Percentiles rank a stretch among this genome's conserved stretches.
These are phyloP conservation scores for Boeremia lycopersici DNA, from an alignment of 2,329 filamentous ascomycete genomes.

Conservation along the genomic window DNA sequence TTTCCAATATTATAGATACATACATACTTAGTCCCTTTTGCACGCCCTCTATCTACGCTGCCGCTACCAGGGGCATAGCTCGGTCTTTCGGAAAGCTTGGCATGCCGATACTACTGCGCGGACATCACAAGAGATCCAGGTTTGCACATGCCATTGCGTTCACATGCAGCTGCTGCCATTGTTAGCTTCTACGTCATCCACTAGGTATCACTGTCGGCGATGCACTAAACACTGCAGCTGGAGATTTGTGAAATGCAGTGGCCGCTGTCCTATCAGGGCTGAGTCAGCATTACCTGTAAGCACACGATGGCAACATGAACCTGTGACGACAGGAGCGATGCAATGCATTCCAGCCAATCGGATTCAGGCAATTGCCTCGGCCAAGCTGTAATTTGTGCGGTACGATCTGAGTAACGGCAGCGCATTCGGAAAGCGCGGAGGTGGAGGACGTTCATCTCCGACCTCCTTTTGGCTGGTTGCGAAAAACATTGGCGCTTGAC, in stretches of 20 bases:
- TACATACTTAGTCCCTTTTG: neutral
- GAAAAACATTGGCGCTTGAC: constrained; percentile 31
- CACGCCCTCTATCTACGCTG: neutral
- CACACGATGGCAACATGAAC: neutral
- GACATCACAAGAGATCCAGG: neutral
- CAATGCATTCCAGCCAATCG: constrained; percentile 23
- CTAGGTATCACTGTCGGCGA: neutral
- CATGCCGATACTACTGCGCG: neutral
- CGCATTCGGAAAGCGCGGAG: constrained; percentile 37
- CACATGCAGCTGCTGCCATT: neutral
- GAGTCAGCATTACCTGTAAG: constrained; percentile 16
- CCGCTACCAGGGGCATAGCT: neutral
- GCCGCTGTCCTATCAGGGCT: neutral
- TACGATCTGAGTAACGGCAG: constrained; percentile 22
- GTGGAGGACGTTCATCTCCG: constrained; percentile 42
- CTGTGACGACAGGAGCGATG: neutral
- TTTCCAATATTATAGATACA: neutral
- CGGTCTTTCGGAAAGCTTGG: constrained; percentile 7
- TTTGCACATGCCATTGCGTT: constrained; percentile 5
- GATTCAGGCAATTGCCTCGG: constrained; percentile 25
- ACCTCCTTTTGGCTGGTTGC: constrained; percentile 42
- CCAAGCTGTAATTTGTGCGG: constrained; percentile 25
- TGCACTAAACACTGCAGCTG: neutral
- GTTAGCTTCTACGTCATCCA: neutral
- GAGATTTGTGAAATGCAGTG: neutral